Base-by-base conservation (phyloP, 257 asterid species). In the Lantana camara region DNA sequence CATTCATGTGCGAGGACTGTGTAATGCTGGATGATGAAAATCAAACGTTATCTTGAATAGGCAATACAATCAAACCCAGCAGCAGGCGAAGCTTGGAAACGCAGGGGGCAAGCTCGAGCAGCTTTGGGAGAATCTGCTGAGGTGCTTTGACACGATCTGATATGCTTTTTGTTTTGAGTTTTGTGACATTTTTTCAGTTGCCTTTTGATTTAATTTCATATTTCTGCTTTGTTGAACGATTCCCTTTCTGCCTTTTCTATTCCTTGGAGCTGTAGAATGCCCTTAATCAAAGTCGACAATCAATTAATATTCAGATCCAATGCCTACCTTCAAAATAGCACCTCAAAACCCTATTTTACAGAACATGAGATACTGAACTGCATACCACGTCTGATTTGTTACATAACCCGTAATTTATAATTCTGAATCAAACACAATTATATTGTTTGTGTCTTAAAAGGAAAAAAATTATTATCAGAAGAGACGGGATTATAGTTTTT, bases 31-130 rank as follows among this genome's bases (percentile, higher is more conserved):
- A 64, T 64, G 75, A 62, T 73, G 58, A 48, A 61, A 47, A 60
- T 76, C n/a, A 41, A 48, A 70, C 79, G 57, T 50, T 78, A 50
- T 52, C 56, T 69, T 54, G 55, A 19, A 68, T 71, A 94, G 99
- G 99, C 99, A 29, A 90, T 94, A 78, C 78, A 82, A 70, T 78
- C 90, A 73, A 90, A 90, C 73, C 97, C 97, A 68, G 80, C 85
- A 48, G 99, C 99, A 13, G 97, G 95, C 13, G 97, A 94, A 77
- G 99, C 99, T 61, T 94, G 96, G 96, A 94, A 94, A 74, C 96
- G 99, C 71, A 77, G 99, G 82, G 99, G 99, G 58, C 99, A 94
- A 80, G 99, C 97, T 56, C 90, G 83, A 72, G 99, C 99, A 51
- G 97, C 99, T 55, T 76, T 94, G 78, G 97, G 99, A 72, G 97